Conservation (phyloP, 2,329 filamentous ascomycete genomes). For the Colletotrichum tanaceti region DNA sequence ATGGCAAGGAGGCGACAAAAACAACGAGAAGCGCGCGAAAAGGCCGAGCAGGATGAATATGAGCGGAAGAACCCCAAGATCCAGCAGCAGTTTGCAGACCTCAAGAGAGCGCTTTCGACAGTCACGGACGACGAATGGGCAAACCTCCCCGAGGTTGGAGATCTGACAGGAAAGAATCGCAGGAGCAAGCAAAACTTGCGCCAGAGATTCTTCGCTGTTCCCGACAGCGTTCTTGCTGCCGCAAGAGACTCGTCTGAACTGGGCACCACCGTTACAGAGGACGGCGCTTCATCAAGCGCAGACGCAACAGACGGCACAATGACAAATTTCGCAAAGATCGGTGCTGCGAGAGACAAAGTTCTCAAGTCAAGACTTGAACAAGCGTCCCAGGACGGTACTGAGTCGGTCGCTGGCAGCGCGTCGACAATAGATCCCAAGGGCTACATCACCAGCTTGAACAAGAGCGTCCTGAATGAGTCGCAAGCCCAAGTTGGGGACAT, state of each 20-base stretch:
- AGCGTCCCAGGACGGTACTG: constrained; percentile 77
- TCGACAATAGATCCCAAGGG: constrained; percentile 95
- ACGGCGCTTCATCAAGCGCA: constrained; percentile 66
- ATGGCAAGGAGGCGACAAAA: constrained; percentile 91
- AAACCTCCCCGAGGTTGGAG: constrained; percentile 92
- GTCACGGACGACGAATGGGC: constrained; percentile 98
- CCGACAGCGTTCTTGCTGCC: constrained; percentile 92
- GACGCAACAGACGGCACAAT: constrained; percentile 83
- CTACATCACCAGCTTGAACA: constrained; percentile 91
- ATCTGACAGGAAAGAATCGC: constrained; percentile 94
- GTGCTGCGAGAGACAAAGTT: constrained; percentile 94
- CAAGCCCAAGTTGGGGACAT: constrained; percentile 93
- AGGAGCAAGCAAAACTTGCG: constrained; percentile 84
- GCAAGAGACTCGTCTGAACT: constrained; percentile 84
- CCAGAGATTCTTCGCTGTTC: constrained; percentile 93
- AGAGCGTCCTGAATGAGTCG: constrained; percentile 80
- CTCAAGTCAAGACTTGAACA: constrained; percentile 94
- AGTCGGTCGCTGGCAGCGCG: constrained; percentile 79
- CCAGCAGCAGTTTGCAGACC: constrained; percentile 94
- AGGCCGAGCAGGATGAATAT: constrained; percentile 92
- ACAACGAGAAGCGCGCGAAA: constrained; percentile 94
- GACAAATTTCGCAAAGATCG: constrained; percentile 98
- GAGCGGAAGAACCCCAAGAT: constrained; percentile 98
- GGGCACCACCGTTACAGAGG: constrained; percentile 88
- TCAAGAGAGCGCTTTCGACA: constrained; percentile 88